Percentiles rank a stretch among this genome's conserved stretches.
phyloP scores from a whole-genome alignment of 164 flowering plant species.

The Macadamia tetraphylla region DNA sequence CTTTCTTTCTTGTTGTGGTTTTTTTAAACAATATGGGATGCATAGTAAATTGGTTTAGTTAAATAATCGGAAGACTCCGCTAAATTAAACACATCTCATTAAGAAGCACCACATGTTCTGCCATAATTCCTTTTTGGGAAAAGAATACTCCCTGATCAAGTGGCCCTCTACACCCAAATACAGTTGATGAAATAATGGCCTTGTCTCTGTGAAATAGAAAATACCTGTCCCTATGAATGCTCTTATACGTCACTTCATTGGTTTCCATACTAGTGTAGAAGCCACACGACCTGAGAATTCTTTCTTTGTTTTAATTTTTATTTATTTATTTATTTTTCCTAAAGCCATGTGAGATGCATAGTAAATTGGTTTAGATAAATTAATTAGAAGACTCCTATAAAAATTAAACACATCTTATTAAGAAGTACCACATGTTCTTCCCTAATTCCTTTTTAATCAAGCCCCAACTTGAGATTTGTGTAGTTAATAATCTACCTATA shows the following conservation, averaged over 20 bases:
- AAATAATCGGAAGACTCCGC: conserved; percentile 1
- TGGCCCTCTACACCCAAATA: too few relatives aligned
- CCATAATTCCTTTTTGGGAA: conserved; percentile 5
- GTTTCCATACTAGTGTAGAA: too few relatives aligned
- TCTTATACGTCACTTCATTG: too few relatives aligned
- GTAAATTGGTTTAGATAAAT: conserved; percentile 7
- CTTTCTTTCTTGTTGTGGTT: neutral
- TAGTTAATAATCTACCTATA: neutral
- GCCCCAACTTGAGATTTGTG: conserved; percentile 13
- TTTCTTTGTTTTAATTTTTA: too few relatives aligned
- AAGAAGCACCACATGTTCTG: conserved; percentile 24
- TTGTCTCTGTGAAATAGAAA: too few relatives aligned
- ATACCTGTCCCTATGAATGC: too few relatives aligned
- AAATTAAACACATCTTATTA: conserved; percentile 15
- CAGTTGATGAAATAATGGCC: too few relatives aligned
- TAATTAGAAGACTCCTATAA: neutral
- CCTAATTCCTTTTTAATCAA: conserved; percentile 12
- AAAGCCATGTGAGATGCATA: conserved; percentile 11
- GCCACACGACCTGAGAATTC: too few relatives aligned
- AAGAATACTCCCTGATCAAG: too few relatives aligned
- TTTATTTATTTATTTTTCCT: neutral
- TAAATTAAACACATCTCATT: conserved; percentile 14
- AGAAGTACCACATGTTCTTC: conserved; percentile 25
- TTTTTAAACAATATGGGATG: conserved; percentile 7
- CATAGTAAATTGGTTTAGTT: conserved; percentile 7